Evolutionary conservation across 345 rosid genomes (phyloP).

Genomic region (Melaleuca quinquenervia): DNA sequence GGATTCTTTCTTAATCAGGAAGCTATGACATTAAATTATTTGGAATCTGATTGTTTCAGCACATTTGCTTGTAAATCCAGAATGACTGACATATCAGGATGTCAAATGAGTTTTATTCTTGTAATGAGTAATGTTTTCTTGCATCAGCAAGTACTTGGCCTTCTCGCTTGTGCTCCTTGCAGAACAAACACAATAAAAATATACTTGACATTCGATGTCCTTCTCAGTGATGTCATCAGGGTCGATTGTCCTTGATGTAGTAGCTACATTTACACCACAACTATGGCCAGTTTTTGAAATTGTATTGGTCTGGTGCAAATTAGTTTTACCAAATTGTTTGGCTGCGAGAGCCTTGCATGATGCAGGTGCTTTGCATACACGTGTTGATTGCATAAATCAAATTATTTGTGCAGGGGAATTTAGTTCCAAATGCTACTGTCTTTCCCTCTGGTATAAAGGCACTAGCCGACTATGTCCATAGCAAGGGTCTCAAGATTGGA

Average conservation of each 20-base stretch:
- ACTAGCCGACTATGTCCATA: slow-evolving; percentile 25
- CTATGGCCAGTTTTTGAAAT: background rate
- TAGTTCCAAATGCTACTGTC: slow-evolving; percentile 14
- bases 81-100: background rate
- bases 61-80: background rate
- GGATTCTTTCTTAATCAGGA: background rate
- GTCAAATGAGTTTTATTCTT: background rate
- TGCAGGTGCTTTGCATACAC: background rate
- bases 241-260: background rate
- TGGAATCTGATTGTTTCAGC: background rate
- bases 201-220: background rate
- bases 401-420: slow-evolving; percentile 17
- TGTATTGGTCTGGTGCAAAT: background rate
- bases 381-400: background rate
- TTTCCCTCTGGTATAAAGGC: slow-evolving; percentile 36
- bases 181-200: background rate
- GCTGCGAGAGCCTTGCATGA: background rate
- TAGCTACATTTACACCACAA: background rate
- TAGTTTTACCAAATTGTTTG: background rate
- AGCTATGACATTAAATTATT: background rate
- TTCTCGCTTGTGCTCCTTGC: background rate
- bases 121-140: background rate
- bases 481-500: slow-evolving; percentile 33
- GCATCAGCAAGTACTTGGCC: background rate
- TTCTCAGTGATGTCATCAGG: background rate